Evolutionary conservation across 1,284 basidiomycete species (phyloP), one percentile per base, ranked within the genome.

Genomic region (Vanrija pseudolonga): DNA sequence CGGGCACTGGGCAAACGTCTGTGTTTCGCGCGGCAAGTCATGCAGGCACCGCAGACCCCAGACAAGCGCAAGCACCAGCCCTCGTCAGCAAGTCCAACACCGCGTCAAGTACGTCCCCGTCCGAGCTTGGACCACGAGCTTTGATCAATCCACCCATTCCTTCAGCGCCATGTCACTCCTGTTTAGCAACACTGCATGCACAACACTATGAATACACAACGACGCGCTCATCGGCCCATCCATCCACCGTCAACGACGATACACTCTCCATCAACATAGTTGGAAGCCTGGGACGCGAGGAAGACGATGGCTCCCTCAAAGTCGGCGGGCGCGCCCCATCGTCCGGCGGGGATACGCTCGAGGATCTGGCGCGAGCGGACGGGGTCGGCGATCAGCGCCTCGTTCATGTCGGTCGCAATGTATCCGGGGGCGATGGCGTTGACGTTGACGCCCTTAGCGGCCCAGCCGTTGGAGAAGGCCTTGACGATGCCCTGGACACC

Each of bases 301-400:
- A 90, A 97, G n/a, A 96, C 84, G 50, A 89, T 77, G 0, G 90
- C 88, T 6, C 93, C 93, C 32, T 88, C 90, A 77, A 97, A 94
- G 78, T 97, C 93, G 42, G 79, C 79, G 2, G 93, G 90, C 28
- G 82, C 77, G 38, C 90, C 94, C 94, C 94, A 97, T 56, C 93
- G 80, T 18, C 85, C 87, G 7, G 89, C 87, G n/a, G 91, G 91
- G 62, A 94, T 95, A 53, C 92, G 84, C 71, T 95, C 92, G 54
- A 89, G 85, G 69, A 97, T 95, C 77, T 97, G 93, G 50, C 85
- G 84, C 55, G 86, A 80, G 41, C 76, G 67, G 42, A 67, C 67
- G 20, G 66, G 64, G 66, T 76, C 72, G 42, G 71, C 74, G 43
- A 75, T 76, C 56, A 76, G 68, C 24, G 71, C 74, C 62, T 72